Percentiles rank a stretch among this genome's conserved stretches.
phyloP scores from a whole-genome alignment of 176 grass and related monocot species.

The Juncus effusus region DNA sequence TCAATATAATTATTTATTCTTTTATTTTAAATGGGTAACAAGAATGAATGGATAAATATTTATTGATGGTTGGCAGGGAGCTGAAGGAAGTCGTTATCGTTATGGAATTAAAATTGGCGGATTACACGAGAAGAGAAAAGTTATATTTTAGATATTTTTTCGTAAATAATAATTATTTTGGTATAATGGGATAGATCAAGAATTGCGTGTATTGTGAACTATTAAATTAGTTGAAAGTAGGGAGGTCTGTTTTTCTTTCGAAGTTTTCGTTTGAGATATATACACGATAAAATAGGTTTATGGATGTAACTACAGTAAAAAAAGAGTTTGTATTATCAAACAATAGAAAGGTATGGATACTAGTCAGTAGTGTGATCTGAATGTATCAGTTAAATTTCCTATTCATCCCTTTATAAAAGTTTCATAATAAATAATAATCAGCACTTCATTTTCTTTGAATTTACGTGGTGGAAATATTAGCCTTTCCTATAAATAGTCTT shows the following conservation, averaged over 20 bases:
- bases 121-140: not conserved
- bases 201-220: not conserved
- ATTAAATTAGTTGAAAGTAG: slow-evolving; percentile 14
- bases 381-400: not conserved
- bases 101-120: slow-evolving; percentile 31
- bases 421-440: too few species aligned
- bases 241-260: not conserved
- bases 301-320: slow-evolving; percentile 5
- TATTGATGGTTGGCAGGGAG: slow-evolving; percentile 45
- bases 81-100: slow-evolving; percentile 37
- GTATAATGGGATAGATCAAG: not conserved
- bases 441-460: too few species aligned
- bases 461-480: too few species aligned
- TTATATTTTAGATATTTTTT: not conserved
- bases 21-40: not conserved
- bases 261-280: too few species aligned
- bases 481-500: too few species aligned
- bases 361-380: too few species aligned
- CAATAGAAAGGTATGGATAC: too few species aligned
- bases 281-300: not conserved
- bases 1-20: not conserved
- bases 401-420: not conserved
- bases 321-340: not conserved
- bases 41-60: not conserved
- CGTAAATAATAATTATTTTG: slow-evolving; percentile 7